Evolutionary conservation across 108 stramenopile genomes (phyloP).

Genomic region (Parmales sp.): DNA sequence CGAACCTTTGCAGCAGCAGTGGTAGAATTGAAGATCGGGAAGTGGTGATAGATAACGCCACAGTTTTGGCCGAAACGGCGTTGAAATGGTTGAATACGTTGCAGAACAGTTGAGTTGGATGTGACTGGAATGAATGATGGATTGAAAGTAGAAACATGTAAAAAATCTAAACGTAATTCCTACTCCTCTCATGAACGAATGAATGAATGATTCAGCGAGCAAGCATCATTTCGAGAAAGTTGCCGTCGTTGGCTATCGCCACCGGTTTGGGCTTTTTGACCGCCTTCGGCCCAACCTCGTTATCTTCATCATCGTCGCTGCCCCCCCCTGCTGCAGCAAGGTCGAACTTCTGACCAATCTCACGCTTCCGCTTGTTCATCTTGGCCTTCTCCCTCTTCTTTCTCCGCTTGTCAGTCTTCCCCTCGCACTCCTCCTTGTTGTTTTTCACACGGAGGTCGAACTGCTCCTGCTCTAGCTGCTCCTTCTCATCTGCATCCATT

Average conservation of each 20-base stretch:
- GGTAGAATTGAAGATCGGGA: too few species aligned
- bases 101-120: too few species aligned
- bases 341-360: conserved; percentile 48
- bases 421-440: conserved; percentile 28
- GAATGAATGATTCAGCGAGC: too few species aligned
- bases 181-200: too few species aligned
- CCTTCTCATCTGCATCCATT: conserved; percentile 42
- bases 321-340: not conserved
- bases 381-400: conserved; percentile 65
- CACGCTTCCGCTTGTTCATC: conserved; percentile 49
- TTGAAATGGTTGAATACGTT: too few species aligned
- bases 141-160: too few species aligned
- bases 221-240: conserved; percentile 56
- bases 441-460: conserved; percentile 28
- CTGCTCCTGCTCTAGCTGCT: conserved; percentile 32
- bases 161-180: too few species aligned
- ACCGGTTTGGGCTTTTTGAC: not conserved
- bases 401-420: conserved; percentile 49
- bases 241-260: conserved; percentile 46
- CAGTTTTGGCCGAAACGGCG: too few species aligned
- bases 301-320: not conserved
- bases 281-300: not conserved
- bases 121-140: too few species aligned
- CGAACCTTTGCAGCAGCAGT: too few species aligned
- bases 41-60: too few species aligned